Conservation (phyloP, 2,329 filamentous ascomycete species). For the Colletotrichum cordylinicola region DNA sequence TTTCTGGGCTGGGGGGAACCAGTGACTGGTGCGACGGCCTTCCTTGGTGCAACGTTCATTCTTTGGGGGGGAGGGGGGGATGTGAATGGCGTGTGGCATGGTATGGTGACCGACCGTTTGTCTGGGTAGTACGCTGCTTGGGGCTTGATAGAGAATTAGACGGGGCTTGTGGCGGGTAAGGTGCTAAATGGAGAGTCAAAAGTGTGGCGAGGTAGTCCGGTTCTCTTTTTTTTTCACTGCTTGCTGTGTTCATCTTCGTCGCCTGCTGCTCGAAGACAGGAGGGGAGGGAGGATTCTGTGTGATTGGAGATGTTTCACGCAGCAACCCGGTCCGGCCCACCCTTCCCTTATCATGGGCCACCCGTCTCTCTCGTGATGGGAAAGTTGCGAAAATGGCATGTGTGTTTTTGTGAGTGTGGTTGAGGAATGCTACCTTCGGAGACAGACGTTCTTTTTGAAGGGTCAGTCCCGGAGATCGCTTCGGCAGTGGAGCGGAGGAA, state of each 20-base stretch:
- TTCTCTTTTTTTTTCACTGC: not conserved
- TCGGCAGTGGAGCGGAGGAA: not conserved
- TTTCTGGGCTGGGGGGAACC: not conserved
- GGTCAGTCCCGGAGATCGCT: not conserved
- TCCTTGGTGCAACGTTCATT: not conserved
- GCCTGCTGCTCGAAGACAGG: not conserved
- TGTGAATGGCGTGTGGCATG: not conserved
- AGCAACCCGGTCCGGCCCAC: not conserved
- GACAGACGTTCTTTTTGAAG: not conserved
- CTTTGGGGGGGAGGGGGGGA: not conserved
- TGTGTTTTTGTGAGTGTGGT: not conserved
- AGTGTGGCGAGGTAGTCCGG: not conserved
- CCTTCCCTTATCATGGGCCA: not conserved
- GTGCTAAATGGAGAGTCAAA: not conserved
- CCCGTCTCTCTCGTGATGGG: not conserved
- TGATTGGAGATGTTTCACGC: constrained; percentile 15
- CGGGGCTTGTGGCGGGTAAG: not conserved
- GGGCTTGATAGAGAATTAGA: not conserved
- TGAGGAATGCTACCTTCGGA: not conserved
- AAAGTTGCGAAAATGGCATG: not conserved
- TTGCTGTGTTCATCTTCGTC: not conserved
- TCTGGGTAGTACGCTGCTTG: not conserved
- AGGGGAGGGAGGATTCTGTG: not conserved
- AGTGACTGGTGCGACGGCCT: not conserved
- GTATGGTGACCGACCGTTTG: not conserved